Conservation (phyloP, 164 flowering plant species). For the Aristolochia californica region DNA sequence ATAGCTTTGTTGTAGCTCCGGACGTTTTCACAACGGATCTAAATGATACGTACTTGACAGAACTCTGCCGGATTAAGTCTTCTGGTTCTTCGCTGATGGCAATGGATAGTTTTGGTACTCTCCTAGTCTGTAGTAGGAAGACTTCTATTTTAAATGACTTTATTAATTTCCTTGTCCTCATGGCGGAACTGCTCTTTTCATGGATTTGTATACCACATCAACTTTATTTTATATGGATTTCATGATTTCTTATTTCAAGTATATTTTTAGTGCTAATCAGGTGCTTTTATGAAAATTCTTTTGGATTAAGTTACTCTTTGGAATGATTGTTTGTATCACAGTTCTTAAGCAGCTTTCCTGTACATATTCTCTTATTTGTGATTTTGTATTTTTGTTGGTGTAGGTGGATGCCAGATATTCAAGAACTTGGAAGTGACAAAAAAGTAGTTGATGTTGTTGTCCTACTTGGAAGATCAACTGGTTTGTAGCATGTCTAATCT, state of each 20-base stretch:
- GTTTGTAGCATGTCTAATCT: constrained; percentile 22
- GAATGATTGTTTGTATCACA: background rate
- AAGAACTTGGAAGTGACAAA: constrained; percentile 19
- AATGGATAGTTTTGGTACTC: constrained; percentile 32
- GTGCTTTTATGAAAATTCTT: background rate
- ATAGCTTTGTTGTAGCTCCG: constrained; percentile 27
- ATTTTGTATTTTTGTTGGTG: constrained; percentile 3
- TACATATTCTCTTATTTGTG: background rate
- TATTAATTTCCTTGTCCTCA: background rate
- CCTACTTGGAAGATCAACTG: constrained; percentile 36
- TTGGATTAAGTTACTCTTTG: background rate
- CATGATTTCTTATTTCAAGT: background rate
- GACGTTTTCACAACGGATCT: constrained; percentile 36
- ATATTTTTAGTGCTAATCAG: background rate
- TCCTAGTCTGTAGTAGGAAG: background rate
- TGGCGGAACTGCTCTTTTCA: background rate
- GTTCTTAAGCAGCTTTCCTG: background rate
- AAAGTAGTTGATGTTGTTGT: constrained; percentile 41
- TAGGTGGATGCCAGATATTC: constrained; percentile 37
- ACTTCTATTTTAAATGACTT: background rate
- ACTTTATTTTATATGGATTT: background rate
- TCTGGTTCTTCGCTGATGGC: constrained; percentile 34
- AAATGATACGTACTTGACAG: constrained; percentile 32
- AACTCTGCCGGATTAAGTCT: constrained; percentile 47
- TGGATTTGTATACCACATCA: background rate